These are phyloP conservation scores for Trichoderma koningiopsis DNA, from an alignment of 2,329 filamentous ascomycete species.

Conservation along the genomic window DNA sequence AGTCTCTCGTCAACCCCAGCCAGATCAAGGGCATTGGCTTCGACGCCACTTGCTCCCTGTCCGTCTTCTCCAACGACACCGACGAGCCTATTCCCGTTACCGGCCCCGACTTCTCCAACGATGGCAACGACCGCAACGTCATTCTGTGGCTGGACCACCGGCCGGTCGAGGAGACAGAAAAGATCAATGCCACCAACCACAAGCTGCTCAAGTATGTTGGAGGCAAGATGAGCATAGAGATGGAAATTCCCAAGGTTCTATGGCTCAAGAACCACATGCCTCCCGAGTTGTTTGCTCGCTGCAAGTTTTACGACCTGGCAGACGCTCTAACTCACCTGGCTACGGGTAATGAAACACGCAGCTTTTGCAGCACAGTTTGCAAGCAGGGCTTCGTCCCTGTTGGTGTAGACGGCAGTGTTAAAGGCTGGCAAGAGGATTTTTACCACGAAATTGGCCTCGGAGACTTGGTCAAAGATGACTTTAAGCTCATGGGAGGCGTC, in stretches of 20 bases:
- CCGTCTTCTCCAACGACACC: conserved; percentile 86
- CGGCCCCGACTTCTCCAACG: conserved; percentile 74
- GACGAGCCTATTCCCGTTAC: conserved; percentile 92
- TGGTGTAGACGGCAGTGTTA: conserved; percentile 95
- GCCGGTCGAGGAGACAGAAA: conserved; percentile 83
- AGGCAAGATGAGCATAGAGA: conserved; percentile 98
- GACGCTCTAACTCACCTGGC: conserved; percentile 94
- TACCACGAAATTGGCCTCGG: conserved; percentile 82
- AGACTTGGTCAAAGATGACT: conserved; percentile 82
- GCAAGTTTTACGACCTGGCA: conserved; percentile 95
- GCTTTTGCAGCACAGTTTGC: conserved; percentile 94
- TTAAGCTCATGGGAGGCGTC: conserved; percentile 91
- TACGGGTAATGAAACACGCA: conserved; percentile 86
- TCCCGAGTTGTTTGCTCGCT: conserved; percentile 81
- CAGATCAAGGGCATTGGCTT: conserved; percentile 91
- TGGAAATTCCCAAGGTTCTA: conserved; percentile 98
- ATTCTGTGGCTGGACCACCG: conserved; percentile 97
- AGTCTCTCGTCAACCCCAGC: conserved; percentile 75
- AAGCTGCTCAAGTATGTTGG: conserved; percentile 94
- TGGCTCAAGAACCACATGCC: conserved; percentile 99
- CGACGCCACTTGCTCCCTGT: conserved; percentile 96
- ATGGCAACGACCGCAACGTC: conserved; percentile 86
- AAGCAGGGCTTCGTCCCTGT: conserved; percentile 97
- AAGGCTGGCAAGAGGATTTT: conserved; percentile 98
- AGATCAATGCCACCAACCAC: conserved; percentile 91